These are phyloP conservation scores for Umbelopsis sp. DNA, from an alignment of 192 early-diverging fungal genomes.

Conservation along the genomic window DNA sequence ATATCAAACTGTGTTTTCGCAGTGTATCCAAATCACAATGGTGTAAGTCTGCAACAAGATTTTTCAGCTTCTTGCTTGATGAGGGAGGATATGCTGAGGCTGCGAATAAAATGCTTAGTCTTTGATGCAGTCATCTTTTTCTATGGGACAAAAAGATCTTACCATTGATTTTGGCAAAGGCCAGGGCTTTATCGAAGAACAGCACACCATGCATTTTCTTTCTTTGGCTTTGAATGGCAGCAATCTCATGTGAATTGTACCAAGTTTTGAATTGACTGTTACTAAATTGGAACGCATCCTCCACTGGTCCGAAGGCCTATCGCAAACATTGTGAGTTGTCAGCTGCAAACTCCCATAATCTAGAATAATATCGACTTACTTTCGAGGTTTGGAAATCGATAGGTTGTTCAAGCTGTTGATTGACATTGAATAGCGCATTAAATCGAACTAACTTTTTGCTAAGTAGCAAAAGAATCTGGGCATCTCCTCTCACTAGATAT, in stretches of 20 bases:
- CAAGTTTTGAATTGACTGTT: background rate
- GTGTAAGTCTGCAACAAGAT: background rate
- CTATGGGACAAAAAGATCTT: background rate
- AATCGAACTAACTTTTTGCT: no score
- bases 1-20: slow-evolving; percentile 20
- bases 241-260: background rate
- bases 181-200: slow-evolving; percentile 22
- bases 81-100: slow-evolving; percentile 11
- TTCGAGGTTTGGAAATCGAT: no score
- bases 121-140: background rate
- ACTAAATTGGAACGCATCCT: background rate
- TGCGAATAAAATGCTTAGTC: background rate
- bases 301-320: background rate
- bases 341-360: no score
- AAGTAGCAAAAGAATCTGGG: no score
- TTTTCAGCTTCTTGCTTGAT: background rate
- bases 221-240: slow-evolving; percentile 10
- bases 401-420: no score
- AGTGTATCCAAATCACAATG: slow-evolving; percentile 19
- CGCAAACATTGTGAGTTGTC: background rate
- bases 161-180: slow-evolving; percentile 18
- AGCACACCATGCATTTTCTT: slow-evolving; percentile 13
- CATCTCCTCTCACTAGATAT: no score
- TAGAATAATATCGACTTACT: no score
- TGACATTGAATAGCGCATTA: no score